Conservation (phyloP, 2,329 filamentous ascomycete genomes). For the Fusarium secorum region DNA sequence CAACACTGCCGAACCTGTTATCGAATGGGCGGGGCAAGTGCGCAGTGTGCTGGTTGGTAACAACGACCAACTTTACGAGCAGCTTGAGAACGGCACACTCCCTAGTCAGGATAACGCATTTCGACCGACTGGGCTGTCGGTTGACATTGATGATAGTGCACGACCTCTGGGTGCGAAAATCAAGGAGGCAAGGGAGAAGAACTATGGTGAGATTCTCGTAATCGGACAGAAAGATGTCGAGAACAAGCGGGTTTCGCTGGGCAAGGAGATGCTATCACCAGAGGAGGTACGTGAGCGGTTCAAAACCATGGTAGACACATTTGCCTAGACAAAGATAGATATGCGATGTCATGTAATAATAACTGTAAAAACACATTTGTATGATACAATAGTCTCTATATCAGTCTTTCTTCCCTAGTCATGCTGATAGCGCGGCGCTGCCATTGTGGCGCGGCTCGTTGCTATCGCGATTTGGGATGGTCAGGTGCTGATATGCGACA, state of each 20-base stretch:
- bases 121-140: conserved; percentile 67
- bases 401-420: background rate
- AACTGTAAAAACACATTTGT: conserved; percentile 7
- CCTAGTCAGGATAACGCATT: conserved; percentile 54
- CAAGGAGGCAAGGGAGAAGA: conserved; percentile 72
- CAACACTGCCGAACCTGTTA: conserved; percentile 65
- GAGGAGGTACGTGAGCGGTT: conserved; percentile 56
- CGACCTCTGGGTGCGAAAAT: conserved; percentile 74
- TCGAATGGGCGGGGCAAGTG: conserved; percentile 57
- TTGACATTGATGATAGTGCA: conserved; percentile 74
- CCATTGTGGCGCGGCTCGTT: conserved; percentile 7
- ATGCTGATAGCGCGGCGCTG: conserved; percentile 5
- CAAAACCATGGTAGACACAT: conserved; percentile 55
- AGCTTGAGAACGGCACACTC: conserved; percentile 43
- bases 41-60: conserved; percentile 61
- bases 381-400: conserved; percentile 1
- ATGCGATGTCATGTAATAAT: conserved; percentile 2
- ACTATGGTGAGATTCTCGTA: conserved; percentile 77
- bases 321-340: conserved; percentile 50
- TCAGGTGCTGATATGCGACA: background rate
- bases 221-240: conserved; percentile 72
- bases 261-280: conserved; percentile 54
- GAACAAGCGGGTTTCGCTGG: conserved; percentile 60
- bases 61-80: conserved; percentile 44
- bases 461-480: background rate